These are phyloP conservation scores for Tolypocladium inflatum DNA, from an alignment of 2,329 filamentous ascomycete genomes.

Conservation along the genomic window DNA sequence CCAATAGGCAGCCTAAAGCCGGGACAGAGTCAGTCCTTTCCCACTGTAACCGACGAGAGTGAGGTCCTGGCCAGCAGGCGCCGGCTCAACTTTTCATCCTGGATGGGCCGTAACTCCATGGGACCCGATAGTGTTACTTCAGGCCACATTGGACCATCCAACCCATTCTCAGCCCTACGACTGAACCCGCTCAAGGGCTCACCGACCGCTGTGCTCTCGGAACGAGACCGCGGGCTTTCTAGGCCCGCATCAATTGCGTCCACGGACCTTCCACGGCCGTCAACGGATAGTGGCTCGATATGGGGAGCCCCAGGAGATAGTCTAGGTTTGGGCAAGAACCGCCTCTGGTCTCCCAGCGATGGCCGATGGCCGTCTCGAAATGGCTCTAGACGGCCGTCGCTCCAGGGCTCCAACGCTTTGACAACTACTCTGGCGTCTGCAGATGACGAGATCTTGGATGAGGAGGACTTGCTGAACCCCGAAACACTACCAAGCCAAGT, in stretches of 20 bases:
- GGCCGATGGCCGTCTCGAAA: constrained; percentile 48
- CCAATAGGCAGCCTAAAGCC: constrained; percentile 59
- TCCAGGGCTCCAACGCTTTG: constrained; percentile 61
- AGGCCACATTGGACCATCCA: constrained; percentile 20
- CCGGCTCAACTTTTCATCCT: constrained; percentile 48
- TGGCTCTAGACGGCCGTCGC: constrained; percentile 70
- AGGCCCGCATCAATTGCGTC: constrained; percentile 62
- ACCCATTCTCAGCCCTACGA: constrained; percentile 29
- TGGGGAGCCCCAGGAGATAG: constrained; percentile 50
- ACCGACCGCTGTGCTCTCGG: constrained; percentile 37
- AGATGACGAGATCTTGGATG: constrained; percentile 54
- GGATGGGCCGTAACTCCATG: constrained; percentile 47
- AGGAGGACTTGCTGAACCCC: constrained; percentile 43
- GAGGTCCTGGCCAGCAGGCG: constrained; percentile 44
- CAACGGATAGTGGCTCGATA: constrained; percentile 68
- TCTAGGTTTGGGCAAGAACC: constrained; percentile 39
- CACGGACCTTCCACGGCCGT: constrained; percentile 64
- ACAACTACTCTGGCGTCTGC: constrained; percentile 53
- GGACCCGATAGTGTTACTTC: constrained; percentile 27
- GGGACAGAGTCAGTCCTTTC: constrained; percentile 70
- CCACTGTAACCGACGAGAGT: constrained; percentile 47
- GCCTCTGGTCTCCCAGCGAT: constrained; percentile 57
- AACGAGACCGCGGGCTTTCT: constrained; percentile 49
- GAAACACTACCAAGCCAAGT: constrained; percentile 47
- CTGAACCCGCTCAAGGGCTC: constrained; percentile 42